phyloP scores from a whole-genome alignment of 2,329 filamentous ascomycete genomes.

The Ophiostoma populinum region DNA sequence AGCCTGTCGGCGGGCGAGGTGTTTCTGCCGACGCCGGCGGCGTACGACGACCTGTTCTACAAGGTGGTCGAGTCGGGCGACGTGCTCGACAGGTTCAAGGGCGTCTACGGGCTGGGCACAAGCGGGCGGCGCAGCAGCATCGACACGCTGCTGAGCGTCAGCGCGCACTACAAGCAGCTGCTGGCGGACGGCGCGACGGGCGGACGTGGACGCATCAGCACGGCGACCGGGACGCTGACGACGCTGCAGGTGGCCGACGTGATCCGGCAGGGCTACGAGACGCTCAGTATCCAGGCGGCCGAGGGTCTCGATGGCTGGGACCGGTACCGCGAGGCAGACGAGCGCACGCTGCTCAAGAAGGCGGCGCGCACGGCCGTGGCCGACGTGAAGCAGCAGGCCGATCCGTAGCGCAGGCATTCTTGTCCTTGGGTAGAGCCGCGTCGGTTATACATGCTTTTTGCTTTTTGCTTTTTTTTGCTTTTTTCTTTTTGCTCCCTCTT shows the following conservation, averaged over 20 bases:
- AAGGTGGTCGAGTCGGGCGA: slow-evolving; percentile 90
- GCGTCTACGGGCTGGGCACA: slow-evolving; percentile 44
- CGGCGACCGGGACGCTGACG: slow-evolving; percentile 47
- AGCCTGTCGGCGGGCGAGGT: slow-evolving; percentile 75
- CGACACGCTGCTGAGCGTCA: slow-evolving; percentile 67
- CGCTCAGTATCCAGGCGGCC: slow-evolving; percentile 73
- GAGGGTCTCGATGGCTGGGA: slow-evolving; percentile 80
- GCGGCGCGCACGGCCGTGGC: slow-evolving; percentile 62
- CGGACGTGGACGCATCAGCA: slow-evolving; percentile 18
- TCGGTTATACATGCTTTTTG: too few species aligned
- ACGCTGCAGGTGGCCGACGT: slow-evolving; percentile 73
- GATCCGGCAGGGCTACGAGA: slow-evolving; percentile 94
- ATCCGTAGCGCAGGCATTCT: too few species aligned
- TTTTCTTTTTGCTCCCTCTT: too few species aligned
- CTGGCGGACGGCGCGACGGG: slow-evolving; percentile 34
- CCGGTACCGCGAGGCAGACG: slow-evolving; percentile 70
- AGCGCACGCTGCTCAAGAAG: slow-evolving; percentile 71
- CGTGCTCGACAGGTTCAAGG: slow-evolving; percentile 62
- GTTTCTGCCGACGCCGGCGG: slow-evolving; percentile 71
- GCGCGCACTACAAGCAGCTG: slow-evolving; percentile 71
- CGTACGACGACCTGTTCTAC: slow-evolving; percentile 96
- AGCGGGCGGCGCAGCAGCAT: slow-evolving; percentile 44
- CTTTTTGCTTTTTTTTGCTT: too few species aligned
- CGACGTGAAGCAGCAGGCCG: slow-evolving; percentile 26
- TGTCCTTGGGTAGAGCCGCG: too few species aligned